Conservation (phyloP, 129 eudicot species). For the Glebionis coronaria region DNA sequence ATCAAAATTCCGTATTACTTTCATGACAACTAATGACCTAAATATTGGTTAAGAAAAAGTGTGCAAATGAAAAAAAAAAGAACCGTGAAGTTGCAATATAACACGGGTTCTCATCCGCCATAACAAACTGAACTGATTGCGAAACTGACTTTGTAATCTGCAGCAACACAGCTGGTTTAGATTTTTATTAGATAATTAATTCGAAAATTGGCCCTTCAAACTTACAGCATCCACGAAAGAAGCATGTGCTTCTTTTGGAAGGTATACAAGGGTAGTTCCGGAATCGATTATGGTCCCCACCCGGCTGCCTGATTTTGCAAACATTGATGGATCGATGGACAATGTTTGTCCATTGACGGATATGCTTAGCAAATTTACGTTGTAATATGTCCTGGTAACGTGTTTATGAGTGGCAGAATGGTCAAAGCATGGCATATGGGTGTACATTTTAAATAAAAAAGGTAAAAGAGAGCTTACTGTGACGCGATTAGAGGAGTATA, state of each 20-base stretch:
- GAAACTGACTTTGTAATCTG: conserved; percentile 53
- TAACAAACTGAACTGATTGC: conserved; percentile 57
- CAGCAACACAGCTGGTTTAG: no score
- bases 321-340: no score
- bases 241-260: no score
- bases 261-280: conserved; percentile 86
- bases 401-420: conserved; percentile 16
- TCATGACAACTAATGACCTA: neutral
- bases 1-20: neutral
- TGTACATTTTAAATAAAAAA: neutral
- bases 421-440: neutral
- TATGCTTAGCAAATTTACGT: no score
- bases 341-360: no score
- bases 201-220: conserved; percentile 13
- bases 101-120: conserved; percentile 69
- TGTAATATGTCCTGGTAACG: no score
- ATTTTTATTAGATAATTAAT: conserved; percentile 22
- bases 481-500: conserved; percentile 86
- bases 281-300: conserved; percentile 99
- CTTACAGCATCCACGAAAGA: conserved; percentile 82
- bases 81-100: conserved; percentile 72
- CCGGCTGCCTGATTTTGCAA: conserved; percentile 57
- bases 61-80: neutral
- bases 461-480: conserved; percentile 62
- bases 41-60: neutral